Conservation (phyloP, 192 early-diverging fungal genomes). For the Coemansia sp. region DNA sequence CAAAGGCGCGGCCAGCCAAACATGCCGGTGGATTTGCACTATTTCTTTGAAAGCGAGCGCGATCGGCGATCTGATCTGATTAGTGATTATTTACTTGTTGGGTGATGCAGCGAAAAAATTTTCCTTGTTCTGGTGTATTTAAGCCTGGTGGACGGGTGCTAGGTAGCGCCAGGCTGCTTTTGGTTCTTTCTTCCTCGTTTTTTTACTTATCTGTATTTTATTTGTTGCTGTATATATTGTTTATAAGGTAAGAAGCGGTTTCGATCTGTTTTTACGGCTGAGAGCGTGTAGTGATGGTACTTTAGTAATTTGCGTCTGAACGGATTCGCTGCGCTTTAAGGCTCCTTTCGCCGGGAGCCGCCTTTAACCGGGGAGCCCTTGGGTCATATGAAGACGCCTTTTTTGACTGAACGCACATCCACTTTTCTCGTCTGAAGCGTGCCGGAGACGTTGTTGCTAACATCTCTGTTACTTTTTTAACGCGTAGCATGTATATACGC, state of each 20-base stretch:
- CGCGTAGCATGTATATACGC: too few relatives aligned
- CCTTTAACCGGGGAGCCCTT: constrained; percentile 10
- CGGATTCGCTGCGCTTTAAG: constrained; percentile 10
- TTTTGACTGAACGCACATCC: constrained; percentile 34
- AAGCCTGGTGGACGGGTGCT: background rate
- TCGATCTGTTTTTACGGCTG: background rate
- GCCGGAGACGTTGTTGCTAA: too few relatives aligned
- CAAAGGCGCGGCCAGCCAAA: background rate
- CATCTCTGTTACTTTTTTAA: too few relatives aligned
- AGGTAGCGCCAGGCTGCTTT: too few relatives aligned
- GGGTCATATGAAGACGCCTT: constrained; percentile 34
- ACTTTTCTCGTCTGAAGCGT: background rate
- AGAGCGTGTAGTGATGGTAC: constrained; percentile 34
- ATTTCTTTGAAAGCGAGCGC: background rate
- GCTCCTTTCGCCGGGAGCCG: constrained; percentile 49
- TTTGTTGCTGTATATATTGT: background rate
- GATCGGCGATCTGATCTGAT: background rate
- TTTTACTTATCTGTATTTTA: background rate
- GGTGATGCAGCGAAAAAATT: background rate
- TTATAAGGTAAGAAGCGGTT: constrained; percentile 8
- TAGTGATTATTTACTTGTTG: background rate
- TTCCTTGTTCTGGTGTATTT: background rate
- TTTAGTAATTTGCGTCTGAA: constrained; percentile 55
- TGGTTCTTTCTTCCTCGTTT: background rate
- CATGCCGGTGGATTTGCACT: background rate